Evolutionary conservation across 257 asterid species (phyloP).

Genomic region (Rehmannia glutinosa): DNA sequence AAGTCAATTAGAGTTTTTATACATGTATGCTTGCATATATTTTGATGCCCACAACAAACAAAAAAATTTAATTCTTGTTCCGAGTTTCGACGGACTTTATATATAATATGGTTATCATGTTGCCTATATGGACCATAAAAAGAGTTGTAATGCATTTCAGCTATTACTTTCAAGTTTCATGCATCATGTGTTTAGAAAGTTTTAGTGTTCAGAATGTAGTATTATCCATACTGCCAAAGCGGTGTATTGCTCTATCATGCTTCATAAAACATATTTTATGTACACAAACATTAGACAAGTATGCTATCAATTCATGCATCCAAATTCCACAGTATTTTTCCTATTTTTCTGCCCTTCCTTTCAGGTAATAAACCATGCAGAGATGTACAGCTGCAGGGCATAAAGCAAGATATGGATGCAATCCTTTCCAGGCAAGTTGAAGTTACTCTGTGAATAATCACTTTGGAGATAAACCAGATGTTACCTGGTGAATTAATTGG

Average conservation of each 20-base stretch:
- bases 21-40: slow-evolving; percentile 4
- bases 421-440: slow-evolving; percentile 6
- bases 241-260: background rate
- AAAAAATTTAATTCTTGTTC: background rate
- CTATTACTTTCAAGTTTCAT: background rate
- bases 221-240: background rate
- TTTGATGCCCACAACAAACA: background rate
- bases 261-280: background rate
- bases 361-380: background rate
- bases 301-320: background rate
- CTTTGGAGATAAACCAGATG: background rate
- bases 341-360: background rate
- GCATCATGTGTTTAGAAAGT: background rate
- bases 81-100: background rate
- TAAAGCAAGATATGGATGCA: too few relatives aligned
- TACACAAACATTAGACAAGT: background rate
- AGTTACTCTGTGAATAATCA: background rate
- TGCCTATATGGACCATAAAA: background rate
- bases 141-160: slow-evolving; percentile 4
- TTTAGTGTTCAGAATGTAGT: background rate
- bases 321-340: background rate
- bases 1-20: background rate
- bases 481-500: slow-evolving; percentile 99
- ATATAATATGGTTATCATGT: background rate
- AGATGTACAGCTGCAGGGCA: too few relatives aligned